Evolutionary conservation across 805 yeast species (phyloP).

Genomic region (Wickerhamiella bombiphila): DNA sequence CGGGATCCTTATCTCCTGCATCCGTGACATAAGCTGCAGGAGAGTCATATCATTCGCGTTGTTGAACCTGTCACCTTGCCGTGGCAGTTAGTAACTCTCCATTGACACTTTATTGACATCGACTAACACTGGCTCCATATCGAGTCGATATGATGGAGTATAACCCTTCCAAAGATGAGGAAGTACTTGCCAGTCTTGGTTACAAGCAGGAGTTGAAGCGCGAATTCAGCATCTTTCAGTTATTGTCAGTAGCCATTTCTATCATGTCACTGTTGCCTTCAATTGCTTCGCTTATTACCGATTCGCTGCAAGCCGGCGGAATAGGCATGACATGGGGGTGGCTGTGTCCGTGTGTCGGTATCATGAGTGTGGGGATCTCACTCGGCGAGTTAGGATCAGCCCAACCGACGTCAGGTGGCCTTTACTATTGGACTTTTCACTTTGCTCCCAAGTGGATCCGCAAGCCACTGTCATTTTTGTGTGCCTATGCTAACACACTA

Average conservation of each 20-base stretch:
- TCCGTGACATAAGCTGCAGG: too few relatives aligned
- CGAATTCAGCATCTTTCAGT: conserved; percentile 44
- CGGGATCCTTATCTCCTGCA: too few relatives aligned
- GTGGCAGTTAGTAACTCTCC: too few relatives aligned
- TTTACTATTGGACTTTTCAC: conserved; percentile 54
- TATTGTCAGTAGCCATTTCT: conserved; percentile 57
- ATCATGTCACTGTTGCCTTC: conserved; percentile 57
- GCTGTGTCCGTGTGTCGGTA: conserved; percentile 43
- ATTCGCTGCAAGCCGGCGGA: conserved; percentile 49
- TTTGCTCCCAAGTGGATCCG: conserved; percentile 43
- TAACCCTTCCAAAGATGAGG: conserved; percentile 18
- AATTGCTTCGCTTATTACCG: conserved; percentile 39
- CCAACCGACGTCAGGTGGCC: conserved; percentile 63
- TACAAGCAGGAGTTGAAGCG: conserved; percentile 55
- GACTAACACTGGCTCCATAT: too few relatives aligned
- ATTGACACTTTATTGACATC: too few relatives aligned
- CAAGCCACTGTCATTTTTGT: conserved; percentile 42
- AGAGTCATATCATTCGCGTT: too few relatives aligned
- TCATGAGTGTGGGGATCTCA: conserved; percentile 42
- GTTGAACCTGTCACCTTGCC: too few relatives aligned
- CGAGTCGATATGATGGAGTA: not conserved
- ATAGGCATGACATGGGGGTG: conserved; percentile 62
- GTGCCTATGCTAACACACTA: conserved; percentile 54
- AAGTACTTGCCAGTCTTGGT: conserved; percentile 36
- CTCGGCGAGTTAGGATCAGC: conserved; percentile 56